Evolutionary conservation across 371 early-diverging fungal species (phyloP), one percentile per base, ranked within the genome.

Genomic region (Saksenaea oblongispora): DNA sequence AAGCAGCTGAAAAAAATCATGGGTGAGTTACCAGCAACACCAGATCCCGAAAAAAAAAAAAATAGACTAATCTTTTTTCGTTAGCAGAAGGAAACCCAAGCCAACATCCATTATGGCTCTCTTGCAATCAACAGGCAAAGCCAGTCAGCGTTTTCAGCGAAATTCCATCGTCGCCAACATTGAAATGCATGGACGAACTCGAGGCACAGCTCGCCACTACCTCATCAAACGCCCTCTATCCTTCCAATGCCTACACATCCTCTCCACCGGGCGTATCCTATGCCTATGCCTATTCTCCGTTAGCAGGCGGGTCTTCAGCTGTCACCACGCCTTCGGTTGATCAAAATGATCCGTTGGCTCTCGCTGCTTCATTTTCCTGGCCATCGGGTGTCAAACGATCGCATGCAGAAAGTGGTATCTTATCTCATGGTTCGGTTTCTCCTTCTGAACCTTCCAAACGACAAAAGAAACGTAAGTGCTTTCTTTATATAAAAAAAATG

Each of bases 31-130:
- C 13, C n/a, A 27, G 27, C 8, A 34, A 41, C 24, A 10, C 34
- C 10, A 24, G 60, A 39, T 9, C 18, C 2, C 17, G 22, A 22
- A 64, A 61, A 31, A 31, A 59, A 31, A 41, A 14, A 14, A 17
- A 41, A 8, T 5, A 62, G 63, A 34, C 11, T 51, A 27, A 5
- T 47, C 24, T 36, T 14, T 18, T 7, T 34, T 28, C 15, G 18
- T 34, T 56, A 63, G 63, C 63, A n/a, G 63, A 63, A 63, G 63
- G 63, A 15, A 63, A 63, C 18, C 63, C 63, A 14, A 56, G 63
- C 10, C 63, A 63, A 15, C 63, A 63, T 26, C 63, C 63, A 26
- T 28, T 57, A 63, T 31, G 57, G 57, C 15, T 34, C 42, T 34
- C 57, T 44, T 47, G 18, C 58, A 15, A 56, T 13, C 56, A 61